Evolutionary conservation across 371 early-diverging fungal genomes (phyloP), one percentile per base, ranked within the genome.

Genomic region (Thermomucor indicae-seudaticae): DNA sequence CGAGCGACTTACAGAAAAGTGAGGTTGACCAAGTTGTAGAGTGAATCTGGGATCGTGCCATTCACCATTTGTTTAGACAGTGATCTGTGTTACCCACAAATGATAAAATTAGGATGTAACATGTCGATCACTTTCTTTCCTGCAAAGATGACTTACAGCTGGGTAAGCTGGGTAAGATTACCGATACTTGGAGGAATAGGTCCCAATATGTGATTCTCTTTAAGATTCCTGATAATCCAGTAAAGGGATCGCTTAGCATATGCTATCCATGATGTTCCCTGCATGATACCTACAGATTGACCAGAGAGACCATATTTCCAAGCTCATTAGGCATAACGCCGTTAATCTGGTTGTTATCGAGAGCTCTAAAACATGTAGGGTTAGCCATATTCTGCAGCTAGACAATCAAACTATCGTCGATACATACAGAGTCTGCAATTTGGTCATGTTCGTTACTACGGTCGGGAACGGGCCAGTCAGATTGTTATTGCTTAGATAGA

Each of bases 401-500:
- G n/a, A n/a, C n/a, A n/a, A n/a, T n/a, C n/a, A n/a, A n/a, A n/a
- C n/a, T n/a, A n/a, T 32, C 32, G 7, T 10, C 7, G 3, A 11
- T 10, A 30, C 55, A 49, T 65, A 69, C 70, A 73, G 31, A 2
- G 45, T 43, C 38, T 41, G 34, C n/a, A 73, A 29, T 4, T 42
- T 39, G 22, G 46, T 22, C 24, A 67, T 27, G 24, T 51, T 40
- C 10, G 60, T 24, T 8, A 67, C 44, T 2, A 55, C 58, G 6
- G 35, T 43, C 29, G 72, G 76, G 20, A 72, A 61, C 6, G 53
- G 46, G 1, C 72, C 72, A 4, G 60, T 61, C 24, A 75, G 42
- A 12, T 64, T 57, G 44, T 75, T 75, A 44, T 72, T 71, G 27
- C 68, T 70, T 37, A 67, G 47, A 31, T 63, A 71, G 1, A 70